Base-by-base conservation (phyloP, 495 filamentous ascomycete species). In the Hypoxylon lienhwacheense region DNA sequence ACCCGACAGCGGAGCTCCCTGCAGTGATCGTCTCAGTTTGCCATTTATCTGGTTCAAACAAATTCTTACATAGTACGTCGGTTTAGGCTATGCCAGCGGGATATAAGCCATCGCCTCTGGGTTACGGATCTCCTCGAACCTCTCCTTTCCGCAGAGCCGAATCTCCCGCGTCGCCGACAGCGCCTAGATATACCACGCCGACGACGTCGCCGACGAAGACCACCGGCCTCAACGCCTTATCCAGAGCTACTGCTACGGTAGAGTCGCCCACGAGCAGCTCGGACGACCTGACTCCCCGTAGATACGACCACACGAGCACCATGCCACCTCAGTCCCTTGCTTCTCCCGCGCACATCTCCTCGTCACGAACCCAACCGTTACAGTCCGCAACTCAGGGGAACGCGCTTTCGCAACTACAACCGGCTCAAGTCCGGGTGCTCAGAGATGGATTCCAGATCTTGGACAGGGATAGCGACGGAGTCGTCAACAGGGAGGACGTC, bases 361-460 rank as follows among this genome's bases (percentile, higher is more conserved):
- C 59, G 45, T 71, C 68, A 22, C 61, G 61, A 5, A 59, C 56
- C 42, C 64, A 63, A 8, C 37, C 56, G 7, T 48, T 66, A 2
- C 50, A 66, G 8, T 60, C 61, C 2, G 42, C 56, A n/a, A 25
- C 24, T 8, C 47, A 64, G 36, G 73, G 71, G 21, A 87, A 82
- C 63, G 79, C 83, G 0, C 68, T 89, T 12, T 77, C 81, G 0
- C 83, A 83, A 45, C 57, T 90, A 34, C 80, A 85, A 12, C 77
- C 85, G 7, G 73, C 85, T 15, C 87, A 88, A 64, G 78, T 89
- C 4, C 74, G 85, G 42, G 83, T 87, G 48, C 80, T 97, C 70
- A 80, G 90, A 47, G 89, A 95, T 64, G 87, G 85, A 0, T 97
- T 95, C 69, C 85, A 89, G 67, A 87, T 95, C 39, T 76, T 97